phyloP scores from a whole-genome alignment of 164 flowering plant genomes.

The Cinnamomum micranthum region DNA sequence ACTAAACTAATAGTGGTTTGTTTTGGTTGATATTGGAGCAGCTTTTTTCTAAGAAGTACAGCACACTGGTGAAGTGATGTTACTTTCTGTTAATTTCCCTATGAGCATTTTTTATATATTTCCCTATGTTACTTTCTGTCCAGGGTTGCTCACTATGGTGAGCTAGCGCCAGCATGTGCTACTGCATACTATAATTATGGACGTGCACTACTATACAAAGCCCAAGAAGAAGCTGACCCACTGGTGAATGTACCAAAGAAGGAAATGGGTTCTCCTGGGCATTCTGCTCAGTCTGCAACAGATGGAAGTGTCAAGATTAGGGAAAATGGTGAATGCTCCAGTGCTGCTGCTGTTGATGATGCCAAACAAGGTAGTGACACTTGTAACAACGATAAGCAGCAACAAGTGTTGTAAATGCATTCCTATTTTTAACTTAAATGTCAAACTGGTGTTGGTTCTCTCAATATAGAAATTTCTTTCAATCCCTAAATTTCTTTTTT shows the following conservation, averaged over 20 bases:
- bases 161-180: conserved; percentile 83
- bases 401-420: conserved; percentile 20
- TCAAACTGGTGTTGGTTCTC: background rate
- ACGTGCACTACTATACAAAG: conserved; percentile 76
- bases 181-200: conserved; percentile 78
- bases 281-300: conserved; percentile 32
- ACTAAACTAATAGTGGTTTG: background rate
- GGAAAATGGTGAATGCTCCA: conserved; percentile 42
- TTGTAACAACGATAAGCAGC: conserved; percentile 27
- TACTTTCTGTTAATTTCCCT: background rate
- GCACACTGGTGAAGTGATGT: background rate
- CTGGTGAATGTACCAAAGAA: conserved; percentile 66
- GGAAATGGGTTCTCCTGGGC: conserved; percentile 39
- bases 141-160: conserved; percentile 87
- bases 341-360: conserved; percentile 45
- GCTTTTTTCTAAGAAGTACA: background rate
- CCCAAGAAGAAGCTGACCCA: conserved; percentile 94
- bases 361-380: conserved; percentile 33
- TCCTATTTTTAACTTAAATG: no score
- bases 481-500: no score
- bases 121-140: background rate
- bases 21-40: background rate
- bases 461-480: no score
- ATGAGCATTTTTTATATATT: no score
- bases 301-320: conserved; percentile 26